Conservation (phyloP, 228 moss, liverwort and hornwort species). For the Sphagnum magellanicum region DNA sequence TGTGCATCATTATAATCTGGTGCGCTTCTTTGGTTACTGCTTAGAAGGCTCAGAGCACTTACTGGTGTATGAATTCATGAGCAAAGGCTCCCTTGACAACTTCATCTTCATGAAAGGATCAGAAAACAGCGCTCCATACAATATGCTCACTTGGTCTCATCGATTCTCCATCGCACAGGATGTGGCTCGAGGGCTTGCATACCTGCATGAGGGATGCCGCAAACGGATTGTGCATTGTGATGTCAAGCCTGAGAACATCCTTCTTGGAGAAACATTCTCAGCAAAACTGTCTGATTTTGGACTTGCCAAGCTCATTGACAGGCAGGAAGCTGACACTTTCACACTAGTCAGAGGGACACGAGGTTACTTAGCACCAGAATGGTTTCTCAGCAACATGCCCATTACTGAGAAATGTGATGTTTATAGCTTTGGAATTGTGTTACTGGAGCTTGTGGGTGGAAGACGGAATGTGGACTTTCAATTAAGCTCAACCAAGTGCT, state of each 20-base stretch:
- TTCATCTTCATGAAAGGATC: constrained; percentile 24
- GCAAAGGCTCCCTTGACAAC: constrained; percentile 39
- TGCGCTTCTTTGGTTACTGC: constrained; percentile 34
- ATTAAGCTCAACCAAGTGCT: constrained; percentile 17
- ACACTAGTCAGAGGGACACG: constrained; percentile 26
- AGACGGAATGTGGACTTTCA: constrained; percentile 37
- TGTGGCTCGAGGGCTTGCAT: constrained; percentile 30
- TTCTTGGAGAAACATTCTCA: constrained; percentile 24
- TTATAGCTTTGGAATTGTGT: constrained; percentile 37
- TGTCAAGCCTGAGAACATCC: constrained; percentile 26
- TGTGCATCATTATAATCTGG: constrained; percentile 34
- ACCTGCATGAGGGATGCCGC: constrained; percentile 39
- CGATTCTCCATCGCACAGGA: constrained; percentile 25
- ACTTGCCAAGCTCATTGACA: constrained; percentile 34
- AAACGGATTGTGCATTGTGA: constrained; percentile 33
- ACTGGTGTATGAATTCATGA: constrained; percentile 31
- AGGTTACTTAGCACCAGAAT: constrained; percentile 42
- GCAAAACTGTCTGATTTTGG: constrained; percentile 34
- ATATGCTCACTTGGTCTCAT: constrained; percentile 11
- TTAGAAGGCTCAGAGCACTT: constrained; percentile 24
- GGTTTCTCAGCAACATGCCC: constrained; percentile 30
- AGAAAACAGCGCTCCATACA: background rate
- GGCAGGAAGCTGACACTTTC: constrained; percentile 23
- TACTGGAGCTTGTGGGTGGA: constrained; percentile 35
- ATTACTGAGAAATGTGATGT: constrained; percentile 42